Percentiles rank a stretch among this genome's conserved stretches.
Conservation (phyloP, 2,329 filamentous ascomycete species). For the Pseudogymnoascus sp. region DNA sequence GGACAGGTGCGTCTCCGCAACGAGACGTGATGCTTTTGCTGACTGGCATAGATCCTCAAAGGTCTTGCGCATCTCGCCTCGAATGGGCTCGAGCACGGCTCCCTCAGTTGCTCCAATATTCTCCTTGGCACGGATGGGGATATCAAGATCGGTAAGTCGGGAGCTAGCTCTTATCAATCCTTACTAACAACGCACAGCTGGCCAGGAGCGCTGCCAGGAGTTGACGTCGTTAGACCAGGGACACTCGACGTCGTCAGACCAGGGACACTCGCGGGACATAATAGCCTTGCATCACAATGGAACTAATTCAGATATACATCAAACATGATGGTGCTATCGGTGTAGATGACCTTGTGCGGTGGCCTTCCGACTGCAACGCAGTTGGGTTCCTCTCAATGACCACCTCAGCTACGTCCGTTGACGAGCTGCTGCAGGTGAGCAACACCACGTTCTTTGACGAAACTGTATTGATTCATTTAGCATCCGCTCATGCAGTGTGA, state of each 20-base stretch:
- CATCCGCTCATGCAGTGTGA: not conserved
- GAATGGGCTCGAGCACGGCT: conserved; percentile 6
- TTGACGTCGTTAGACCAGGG: not conserved
- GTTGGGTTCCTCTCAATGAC: conserved; percentile 26
- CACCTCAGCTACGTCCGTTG: conserved; percentile 15
- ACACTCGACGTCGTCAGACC: no score
- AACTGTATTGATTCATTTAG: not conserved
- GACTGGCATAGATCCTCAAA: not conserved
- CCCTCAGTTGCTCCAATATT: conserved; percentile 9
- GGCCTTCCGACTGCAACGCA: conserved; percentile 20
- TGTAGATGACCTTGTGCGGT: conserved; percentile 25
- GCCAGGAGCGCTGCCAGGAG: not conserved
- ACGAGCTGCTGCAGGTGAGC: not conserved
- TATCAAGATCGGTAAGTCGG: conserved; percentile 13
- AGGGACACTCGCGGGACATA: not conserved
- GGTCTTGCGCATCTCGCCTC: not conserved
- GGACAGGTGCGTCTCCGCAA: not conserved
- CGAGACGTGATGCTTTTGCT: not conserved
- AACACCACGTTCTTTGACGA: not conserved
- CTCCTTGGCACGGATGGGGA: conserved; percentile 12
- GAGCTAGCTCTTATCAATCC: not conserved
- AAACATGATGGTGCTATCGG: conserved; percentile 25
- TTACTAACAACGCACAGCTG: conserved; percentile 3
- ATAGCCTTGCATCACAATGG: conserved; percentile 21
- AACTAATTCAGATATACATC: conserved; percentile 29